Evolutionary conservation across 192 early-diverging fungal species (phyloP).

Genomic region (Anaeromyces robustus): DNA sequence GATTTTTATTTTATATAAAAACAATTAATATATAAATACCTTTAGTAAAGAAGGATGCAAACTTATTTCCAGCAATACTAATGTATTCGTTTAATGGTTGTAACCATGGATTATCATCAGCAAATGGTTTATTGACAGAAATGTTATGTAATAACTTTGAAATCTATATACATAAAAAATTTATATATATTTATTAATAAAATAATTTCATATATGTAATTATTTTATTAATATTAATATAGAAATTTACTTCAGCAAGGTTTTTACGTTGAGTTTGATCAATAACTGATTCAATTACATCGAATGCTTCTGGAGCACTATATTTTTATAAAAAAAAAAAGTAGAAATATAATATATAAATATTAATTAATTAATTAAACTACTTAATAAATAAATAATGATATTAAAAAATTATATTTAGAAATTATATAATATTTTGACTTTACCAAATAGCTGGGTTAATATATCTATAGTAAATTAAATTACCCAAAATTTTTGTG

Average conservation of each 20-base stretch:
- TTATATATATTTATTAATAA: constrained; percentile 8
- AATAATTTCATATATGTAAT: not conserved
- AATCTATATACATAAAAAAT: constrained; percentile 18
- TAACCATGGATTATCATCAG: constrained; percentile 46
- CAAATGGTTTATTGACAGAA: constrained; percentile 68
- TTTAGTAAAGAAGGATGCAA: constrained; percentile 70
- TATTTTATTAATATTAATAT: not conserved
- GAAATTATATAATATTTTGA: too few relatives aligned
- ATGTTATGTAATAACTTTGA: constrained; percentile 93
- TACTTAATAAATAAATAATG: too few relatives aligned
- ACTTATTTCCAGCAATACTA: constrained; percentile 53
- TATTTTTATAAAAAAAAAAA: too few relatives aligned
- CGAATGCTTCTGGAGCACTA: constrained; percentile 89
- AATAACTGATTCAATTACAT: constrained; percentile 76
- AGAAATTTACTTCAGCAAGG: constrained; percentile 48
- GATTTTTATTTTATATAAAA: not conserved
- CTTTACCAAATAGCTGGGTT: constrained; percentile 83
- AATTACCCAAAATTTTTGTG: constrained; percentile 76
- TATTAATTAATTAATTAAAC: too few relatives aligned
- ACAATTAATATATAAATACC: constrained; percentile 18
- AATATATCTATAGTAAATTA: constrained; percentile 97
- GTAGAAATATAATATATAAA: too few relatives aligned
- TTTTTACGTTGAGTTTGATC: constrained; percentile 88
- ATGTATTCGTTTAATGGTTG: constrained; percentile 72
- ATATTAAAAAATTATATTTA: too few relatives aligned